phyloP scores from a whole-genome alignment of 2,329 filamentous ascomycete genomes.

The Lachnellula hyalina region DNA sequence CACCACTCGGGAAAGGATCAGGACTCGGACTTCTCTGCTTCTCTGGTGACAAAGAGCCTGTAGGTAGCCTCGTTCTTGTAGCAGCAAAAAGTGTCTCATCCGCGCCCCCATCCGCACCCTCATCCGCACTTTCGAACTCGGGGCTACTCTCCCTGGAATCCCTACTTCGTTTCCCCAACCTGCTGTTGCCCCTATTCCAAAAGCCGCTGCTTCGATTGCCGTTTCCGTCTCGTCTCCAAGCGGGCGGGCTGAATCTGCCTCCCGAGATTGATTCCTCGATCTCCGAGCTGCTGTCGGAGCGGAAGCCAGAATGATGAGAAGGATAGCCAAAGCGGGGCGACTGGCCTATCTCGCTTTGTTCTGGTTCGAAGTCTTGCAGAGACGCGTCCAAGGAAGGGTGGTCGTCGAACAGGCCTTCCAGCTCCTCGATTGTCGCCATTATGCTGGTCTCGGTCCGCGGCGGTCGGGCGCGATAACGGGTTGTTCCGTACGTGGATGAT shows the following conservation, averaged over 20 bases:
- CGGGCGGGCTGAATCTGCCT: constrained; percentile 61
- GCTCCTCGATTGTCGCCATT: constrained; percentile 37
- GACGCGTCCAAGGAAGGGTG: constrained; percentile 55
- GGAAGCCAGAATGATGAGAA: constrained; percentile 60
- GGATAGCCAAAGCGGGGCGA: constrained; percentile 46
- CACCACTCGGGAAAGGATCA: constrained; percentile 33
- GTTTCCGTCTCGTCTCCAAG: constrained; percentile 48
- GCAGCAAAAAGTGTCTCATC: constrained; percentile 28
- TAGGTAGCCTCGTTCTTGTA: constrained; percentile 37
- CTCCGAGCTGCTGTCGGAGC: constrained; percentile 40
- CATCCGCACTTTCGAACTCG: constrained; percentile 52
- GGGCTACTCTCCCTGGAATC: constrained; percentile 54
- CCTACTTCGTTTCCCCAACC: constrained; percentile 46
- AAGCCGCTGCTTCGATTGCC: constrained; percentile 40
- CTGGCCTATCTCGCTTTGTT: constrained; percentile 33
- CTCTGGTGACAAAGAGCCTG: constrained; percentile 48
- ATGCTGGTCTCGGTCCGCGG: not conserved
- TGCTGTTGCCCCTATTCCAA: constrained; percentile 43
- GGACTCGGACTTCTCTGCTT: constrained; percentile 53
- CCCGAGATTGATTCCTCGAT: constrained; percentile 39
- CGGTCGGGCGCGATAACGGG: constrained; percentile 8
- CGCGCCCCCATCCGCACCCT: constrained; percentile 27
- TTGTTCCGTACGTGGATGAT: constrained; percentile 26
- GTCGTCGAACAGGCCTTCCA: constrained; percentile 48
- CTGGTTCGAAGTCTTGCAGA: constrained; percentile 57